A percentile compares a stretch with the other conserved stretches of the same genome.
These are phyloP conservation scores for Moricandia moricandioides DNA, from an alignment of 345 rosid genomes.

Conservation along the genomic window DNA sequence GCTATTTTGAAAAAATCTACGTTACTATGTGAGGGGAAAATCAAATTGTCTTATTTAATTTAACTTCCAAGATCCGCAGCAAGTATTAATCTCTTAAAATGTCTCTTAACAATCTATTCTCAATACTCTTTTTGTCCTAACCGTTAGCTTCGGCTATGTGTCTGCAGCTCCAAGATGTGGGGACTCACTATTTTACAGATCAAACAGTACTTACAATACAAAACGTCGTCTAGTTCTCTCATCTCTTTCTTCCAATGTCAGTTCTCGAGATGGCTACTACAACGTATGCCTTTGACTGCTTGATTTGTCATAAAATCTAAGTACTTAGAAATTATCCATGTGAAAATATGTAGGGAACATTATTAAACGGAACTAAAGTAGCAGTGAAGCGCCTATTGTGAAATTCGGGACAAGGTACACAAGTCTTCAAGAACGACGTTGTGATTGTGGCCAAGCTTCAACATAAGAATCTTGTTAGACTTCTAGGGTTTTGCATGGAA, in stretches of 20 bases:
- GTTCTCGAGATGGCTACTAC: background rate
- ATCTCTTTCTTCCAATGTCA: background rate
- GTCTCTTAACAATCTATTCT: background rate
- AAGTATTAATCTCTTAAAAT: background rate
- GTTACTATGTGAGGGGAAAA: background rate
- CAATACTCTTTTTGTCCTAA: background rate
- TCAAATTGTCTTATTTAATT: background rate
- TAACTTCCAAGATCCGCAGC: background rate
- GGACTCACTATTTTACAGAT: background rate
- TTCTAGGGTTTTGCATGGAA: background rate
- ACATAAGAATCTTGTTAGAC: background rate
- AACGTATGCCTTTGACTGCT: background rate
- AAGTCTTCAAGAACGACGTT: background rate
- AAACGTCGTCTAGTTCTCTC: background rate
- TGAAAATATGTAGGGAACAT: background rate
- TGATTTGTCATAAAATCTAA: too few species aligned
- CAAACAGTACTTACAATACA: background rate
- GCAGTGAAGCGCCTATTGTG: background rate
- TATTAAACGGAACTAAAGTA: background rate
- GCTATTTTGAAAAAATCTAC: constrained; percentile 2
- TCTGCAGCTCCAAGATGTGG: background rate
- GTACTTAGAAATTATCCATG: too few species aligned
- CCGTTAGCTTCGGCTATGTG: background rate
- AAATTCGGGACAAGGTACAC: background rate
- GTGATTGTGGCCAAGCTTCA: background rate